phyloP scores from a whole-genome alignment of 495 filamentous ascomycete species.

The Daldinia vernicosa region DNA sequence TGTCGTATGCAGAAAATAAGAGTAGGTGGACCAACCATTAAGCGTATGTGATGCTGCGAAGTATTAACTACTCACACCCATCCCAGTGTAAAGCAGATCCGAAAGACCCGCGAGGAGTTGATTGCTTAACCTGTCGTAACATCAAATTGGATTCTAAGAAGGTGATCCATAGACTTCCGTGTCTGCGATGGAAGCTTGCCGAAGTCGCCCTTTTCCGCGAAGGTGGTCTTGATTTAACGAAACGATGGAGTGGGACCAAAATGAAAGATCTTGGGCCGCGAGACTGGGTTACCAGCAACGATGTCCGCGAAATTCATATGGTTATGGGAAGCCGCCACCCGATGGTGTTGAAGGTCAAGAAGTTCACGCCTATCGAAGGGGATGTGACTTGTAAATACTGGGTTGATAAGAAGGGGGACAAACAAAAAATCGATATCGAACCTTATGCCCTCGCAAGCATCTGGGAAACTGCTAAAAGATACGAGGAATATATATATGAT shows the following conservation, averaged over 20 bases:
- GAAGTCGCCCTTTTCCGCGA: constrained; percentile 50
- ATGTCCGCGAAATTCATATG: constrained; percentile 44
- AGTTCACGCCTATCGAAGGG: constrained; percentile 42
- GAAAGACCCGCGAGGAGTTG: constrained; percentile 39
- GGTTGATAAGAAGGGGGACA: constrained; percentile 33
- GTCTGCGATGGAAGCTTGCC: constrained; percentile 52
- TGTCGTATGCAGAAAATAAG: constrained; percentile 55
- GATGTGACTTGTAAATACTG: constrained; percentile 49
- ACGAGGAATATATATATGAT: constrained; percentile 44
- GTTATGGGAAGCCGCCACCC: constrained; percentile 46
- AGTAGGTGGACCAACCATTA: constrained; percentile 44
- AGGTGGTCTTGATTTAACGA: constrained; percentile 51
- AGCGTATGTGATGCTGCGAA: constrained; percentile 17
- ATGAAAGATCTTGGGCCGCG: constrained; percentile 48
- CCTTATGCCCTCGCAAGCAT: constrained; percentile 52
- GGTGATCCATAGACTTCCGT: constrained; percentile 54
- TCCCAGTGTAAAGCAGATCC: constrained; percentile 45
- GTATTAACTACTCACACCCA: constrained; percentile 20
- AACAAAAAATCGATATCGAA: constrained; percentile 32
- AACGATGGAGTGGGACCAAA: constrained; percentile 49
- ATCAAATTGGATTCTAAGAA: constrained; percentile 54
- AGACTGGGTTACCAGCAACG: constrained; percentile 39
- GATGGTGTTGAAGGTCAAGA: constrained; percentile 46
- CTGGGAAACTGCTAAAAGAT: constrained; percentile 44
- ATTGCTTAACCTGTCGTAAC: constrained; percentile 49